Base-by-base conservation (phyloP, 345 rosid genomes). In the Erysimum cheiranthoides region DNA sequence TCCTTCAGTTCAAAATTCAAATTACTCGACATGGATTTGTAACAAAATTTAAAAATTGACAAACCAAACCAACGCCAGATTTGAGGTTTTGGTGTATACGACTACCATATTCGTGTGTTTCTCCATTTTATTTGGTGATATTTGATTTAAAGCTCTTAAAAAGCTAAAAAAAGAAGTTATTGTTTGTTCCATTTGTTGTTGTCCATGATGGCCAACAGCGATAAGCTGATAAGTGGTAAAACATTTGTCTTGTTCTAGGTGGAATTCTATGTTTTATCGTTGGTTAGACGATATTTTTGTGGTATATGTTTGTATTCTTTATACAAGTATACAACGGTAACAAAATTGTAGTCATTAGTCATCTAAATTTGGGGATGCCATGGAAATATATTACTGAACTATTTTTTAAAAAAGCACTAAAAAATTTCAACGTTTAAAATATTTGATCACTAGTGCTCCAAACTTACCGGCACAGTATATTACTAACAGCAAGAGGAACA, bases 71-170 rank as follows among this genome's bases (percentile, higher is more conserved):
- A 35, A 34, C 14, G 16, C 28, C 28, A 35, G n/a, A 31, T 8
- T 17, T 8, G 42, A 32, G 40, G 2, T 57, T n/a, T 57, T 52
- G 58, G 60, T 54, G 60, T 58, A 28, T 14, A 46, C 50, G n/a
- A 52, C 16, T 6, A 68, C 10, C 38, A n/a, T 28, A 2, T 45
- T 46, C 67, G 13, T 25, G 59, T 57, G 46, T 31, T 43, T 40
- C 12, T 39, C 25, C 14, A 27, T 62, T 42, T 56, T 21, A 31
- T 43, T 43, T 32, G 27, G 0, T 10, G 40, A 39, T 68, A 8
- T 5, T 4, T 53, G 4, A 4, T 27, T 56, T 16, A 13, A 32
- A 18, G 35, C 38, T 8, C 30, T 8, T 16, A n/a, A 7, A 34
- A 8, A 32, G 62, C n/a, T n/a, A 21, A 21, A 21, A 21, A 21